A percentile compares a stretch with the other conserved stretches of the same genome.
phyloP scores from a whole-genome alignment of 768 basidiomycete genomes.

The Mycena venus region DNA sequence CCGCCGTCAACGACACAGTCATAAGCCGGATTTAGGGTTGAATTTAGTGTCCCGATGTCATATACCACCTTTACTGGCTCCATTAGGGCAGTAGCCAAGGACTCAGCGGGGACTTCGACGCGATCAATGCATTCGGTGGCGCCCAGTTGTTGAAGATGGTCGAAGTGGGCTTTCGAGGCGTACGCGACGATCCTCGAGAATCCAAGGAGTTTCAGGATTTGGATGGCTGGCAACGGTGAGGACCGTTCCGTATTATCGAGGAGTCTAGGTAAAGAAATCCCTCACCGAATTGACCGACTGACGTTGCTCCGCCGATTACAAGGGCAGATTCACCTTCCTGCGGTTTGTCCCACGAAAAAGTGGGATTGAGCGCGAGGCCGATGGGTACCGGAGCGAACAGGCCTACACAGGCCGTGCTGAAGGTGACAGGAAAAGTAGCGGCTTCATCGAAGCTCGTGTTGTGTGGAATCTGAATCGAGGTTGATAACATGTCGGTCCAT shows the following conservation, averaged over 20 bases:
- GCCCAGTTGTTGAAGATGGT: slow-evolving; percentile 47
- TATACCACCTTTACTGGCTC: slow-evolving; percentile 12
- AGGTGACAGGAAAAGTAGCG: slow-evolving; percentile 15
- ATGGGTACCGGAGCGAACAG: slow-evolving; percentile 22
- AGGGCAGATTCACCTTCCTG: slow-evolving; percentile 20
- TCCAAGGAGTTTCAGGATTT: slow-evolving; percentile 55
- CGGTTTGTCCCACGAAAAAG: slow-evolving; percentile 23
- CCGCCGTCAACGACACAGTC: slow-evolving; percentile 8
- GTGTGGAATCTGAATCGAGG: slow-evolving; percentile 11
- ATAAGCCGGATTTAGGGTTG: slow-evolving; percentile 3
- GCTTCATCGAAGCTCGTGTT: slow-evolving; percentile 24
- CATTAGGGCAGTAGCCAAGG: not conserved
- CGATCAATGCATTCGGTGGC: slow-evolving; percentile 51
- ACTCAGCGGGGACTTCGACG: not conserved
- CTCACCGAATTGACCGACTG: slow-evolving; percentile 22
- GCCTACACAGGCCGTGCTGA: slow-evolving; percentile 17
- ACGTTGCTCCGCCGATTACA: slow-evolving; percentile 22
- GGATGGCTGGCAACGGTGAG: slow-evolving; percentile 45
- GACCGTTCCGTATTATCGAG: too few relatives aligned
- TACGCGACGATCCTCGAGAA: slow-evolving; percentile 52
- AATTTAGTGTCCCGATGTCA: not conserved
- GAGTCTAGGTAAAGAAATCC: too few relatives aligned
- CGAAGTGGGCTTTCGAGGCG: slow-evolving; percentile 51
- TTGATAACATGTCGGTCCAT: not conserved
- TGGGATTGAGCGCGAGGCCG: slow-evolving; percentile 28